Base-by-base conservation (phyloP, 805 yeast genomes). In the Sungouiella thailandica region DNA sequence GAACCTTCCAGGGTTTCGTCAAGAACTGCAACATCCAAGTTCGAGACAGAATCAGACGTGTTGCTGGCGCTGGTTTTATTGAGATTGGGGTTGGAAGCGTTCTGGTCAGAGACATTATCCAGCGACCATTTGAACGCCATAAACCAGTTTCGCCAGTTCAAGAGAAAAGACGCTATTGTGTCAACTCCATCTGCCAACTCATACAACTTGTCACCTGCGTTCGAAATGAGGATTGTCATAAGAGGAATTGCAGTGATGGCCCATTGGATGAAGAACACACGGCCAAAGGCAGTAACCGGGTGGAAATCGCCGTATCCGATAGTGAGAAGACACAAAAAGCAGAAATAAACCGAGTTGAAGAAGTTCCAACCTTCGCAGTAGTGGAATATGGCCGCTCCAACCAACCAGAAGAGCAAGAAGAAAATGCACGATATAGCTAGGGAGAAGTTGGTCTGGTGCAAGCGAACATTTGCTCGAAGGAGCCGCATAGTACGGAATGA, bases 241-340 rank as follows among this genome's bases (percentile, higher is more conserved):
- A 86, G 64, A 1, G 96, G 96, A 15, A 88, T 80, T 0, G 96
- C 95, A 5, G 78, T 63, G 14, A 88, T 53, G 0, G 88, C 82
- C 96, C 96, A 88, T 7, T 77, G 58, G 6, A 84, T 76, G 47
- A 87, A 87, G 44, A 86, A 76, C 1, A 81, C 72, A 26, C 82
- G 60, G 1, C 95, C 94, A 5, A 83, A 80, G 1, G 78, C 58
- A 0, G 79, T 57, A 2, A 31, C 36, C 1, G 95, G 95, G 1
- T 76, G 65, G 45, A 65, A 78, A 50, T 80, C 88, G 19, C 96
- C 96, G 56, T 83, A 86, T 1, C 96, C 96, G 36, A 88, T 82
- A 0, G 96, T 84, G 5, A 86, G 58, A 33, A 88, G 69, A 48
- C 90, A 78, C 25, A 83, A 59, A 41, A 82, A 77, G 40, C 89